Conservation (phyloP, 441 rosid species). For the Pelargonium citronellum region DNA sequence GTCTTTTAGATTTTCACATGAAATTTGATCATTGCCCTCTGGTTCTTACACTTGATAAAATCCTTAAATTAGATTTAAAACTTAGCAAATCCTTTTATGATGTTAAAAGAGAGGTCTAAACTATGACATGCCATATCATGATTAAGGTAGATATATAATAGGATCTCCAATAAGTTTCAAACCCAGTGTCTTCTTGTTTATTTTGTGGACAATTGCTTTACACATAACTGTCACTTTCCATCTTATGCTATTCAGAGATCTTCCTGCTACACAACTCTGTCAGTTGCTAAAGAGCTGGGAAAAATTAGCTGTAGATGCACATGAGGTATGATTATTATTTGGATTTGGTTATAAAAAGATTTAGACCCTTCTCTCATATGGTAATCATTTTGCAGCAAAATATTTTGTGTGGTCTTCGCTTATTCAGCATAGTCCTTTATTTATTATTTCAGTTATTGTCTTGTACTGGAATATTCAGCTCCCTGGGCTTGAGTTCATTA, state of each 20-base stretch:
- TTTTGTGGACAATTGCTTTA: not conserved
- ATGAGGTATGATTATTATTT: conserved; percentile 48
- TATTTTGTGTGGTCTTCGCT: not conserved
- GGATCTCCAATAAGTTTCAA: not conserved
- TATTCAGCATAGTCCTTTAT: not conserved
- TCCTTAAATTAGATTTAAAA: not conserved
- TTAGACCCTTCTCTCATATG: not conserved
- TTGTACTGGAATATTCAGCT: no score
- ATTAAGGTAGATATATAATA: not conserved
- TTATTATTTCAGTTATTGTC: no score
- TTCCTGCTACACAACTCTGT: conserved; percentile 45
- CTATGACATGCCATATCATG: not conserved
- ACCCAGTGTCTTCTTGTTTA: no score
- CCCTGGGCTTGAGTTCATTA: no score
- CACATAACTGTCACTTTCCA: not conserved
- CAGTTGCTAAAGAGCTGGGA: conserved; percentile 67
- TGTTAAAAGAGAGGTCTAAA: not conserved
- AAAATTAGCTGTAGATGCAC: conserved; percentile 37
- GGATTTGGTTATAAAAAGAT: not conserved
- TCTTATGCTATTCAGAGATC: conserved; percentile 48
- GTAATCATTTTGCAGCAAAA: not conserved
- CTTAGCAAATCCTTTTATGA: not conserved
- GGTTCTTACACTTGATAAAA: not conserved
- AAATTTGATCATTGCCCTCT: not conserved
- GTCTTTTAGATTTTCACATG: not conserved